Evolutionary conservation across 192 early-diverging fungal genomes (phyloP).

Genomic region (Umbelopsis sp.): DNA sequence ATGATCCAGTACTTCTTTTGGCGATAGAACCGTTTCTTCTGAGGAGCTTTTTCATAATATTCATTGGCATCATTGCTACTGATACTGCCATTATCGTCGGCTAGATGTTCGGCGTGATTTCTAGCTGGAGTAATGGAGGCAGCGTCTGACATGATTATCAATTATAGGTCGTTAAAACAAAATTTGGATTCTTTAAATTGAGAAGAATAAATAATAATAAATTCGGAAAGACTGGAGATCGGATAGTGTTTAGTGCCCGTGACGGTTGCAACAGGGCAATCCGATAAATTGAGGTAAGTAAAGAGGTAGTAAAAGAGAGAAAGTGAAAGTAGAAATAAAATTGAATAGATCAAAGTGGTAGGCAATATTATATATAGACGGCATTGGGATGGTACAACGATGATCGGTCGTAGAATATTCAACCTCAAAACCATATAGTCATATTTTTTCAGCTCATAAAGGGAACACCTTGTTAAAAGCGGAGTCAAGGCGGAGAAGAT

Average conservation of each 20-base stretch:
- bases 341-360: background rate
- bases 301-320: background rate
- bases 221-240: background rate
- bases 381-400: constrained; percentile 1
- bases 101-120: constrained; percentile 3
- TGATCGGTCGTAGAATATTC: background rate
- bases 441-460: constrained; percentile 13
- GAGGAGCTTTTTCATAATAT: constrained; percentile 45
- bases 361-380: background rate
- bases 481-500: background rate
- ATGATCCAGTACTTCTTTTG: constrained; percentile 57
- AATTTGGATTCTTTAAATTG: background rate
- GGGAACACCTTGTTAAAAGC: background rate
- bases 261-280: background rate
- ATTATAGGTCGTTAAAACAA: constrained; percentile 1
- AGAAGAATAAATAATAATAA: background rate
- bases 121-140: constrained; percentile 3
- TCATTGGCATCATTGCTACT: constrained; percentile 29
- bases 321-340: background rate
- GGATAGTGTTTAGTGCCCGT: background rate
- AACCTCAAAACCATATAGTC: background rate
- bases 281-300: background rate
- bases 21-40: constrained; percentile 44
- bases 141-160: constrained; percentile 1
- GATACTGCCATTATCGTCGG: constrained; percentile 12